Base-by-base conservation (phyloP, 306 rosid species). In the Cicer chorassanicum region DNA sequence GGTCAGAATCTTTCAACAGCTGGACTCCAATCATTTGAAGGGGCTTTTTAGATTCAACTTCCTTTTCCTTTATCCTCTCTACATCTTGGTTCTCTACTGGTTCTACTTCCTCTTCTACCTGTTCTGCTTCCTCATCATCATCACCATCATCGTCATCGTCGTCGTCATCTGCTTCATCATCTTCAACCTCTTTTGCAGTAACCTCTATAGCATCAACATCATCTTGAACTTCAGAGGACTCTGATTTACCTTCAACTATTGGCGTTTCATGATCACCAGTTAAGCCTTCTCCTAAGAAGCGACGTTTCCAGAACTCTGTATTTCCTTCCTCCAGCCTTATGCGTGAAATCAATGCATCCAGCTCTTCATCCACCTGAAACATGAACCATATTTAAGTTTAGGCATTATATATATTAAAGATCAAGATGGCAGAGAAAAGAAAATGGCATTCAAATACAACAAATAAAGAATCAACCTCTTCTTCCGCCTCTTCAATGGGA, bases 1-100 rank as follows among this genome's bases (percentile, higher is more conserved):
- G 88, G 68, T 89, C 90, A 55, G 86, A 80, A 84, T 94, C 98
- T 86, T 93, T 91, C 83, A 94, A 81, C 79, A 94, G 71, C 77
- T 94, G 97, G 66, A 94, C 86, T 64, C 98, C 98, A 70, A 94
- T 91, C 98, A 94, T 94, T 84, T 94, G 97, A 83, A 91, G 96
- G 81, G 98, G 90, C 57, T 79, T 88, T 83, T 91, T 86, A 67
- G 90, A 82, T 91, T 87, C 94, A 78, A 76, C 87, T 82, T 82
- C 97, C 84, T 94, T 91, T 19, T 83, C 87, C 84, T 94, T 90
- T 65, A 91, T 90, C 79, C 89, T 87, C 63, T 90, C 91, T 50
- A 78, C 92, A 73, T 93, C 96, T 81, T 82, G 96, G 79, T 74
- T 87, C 80, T 84, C 91, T 42, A 87, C 77, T 69, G 85, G 91